These are phyloP conservation scores for Globisporangium irregulare DNA, from an alignment of 352 stramenopile genomes.

Conservation along the genomic window DNA sequence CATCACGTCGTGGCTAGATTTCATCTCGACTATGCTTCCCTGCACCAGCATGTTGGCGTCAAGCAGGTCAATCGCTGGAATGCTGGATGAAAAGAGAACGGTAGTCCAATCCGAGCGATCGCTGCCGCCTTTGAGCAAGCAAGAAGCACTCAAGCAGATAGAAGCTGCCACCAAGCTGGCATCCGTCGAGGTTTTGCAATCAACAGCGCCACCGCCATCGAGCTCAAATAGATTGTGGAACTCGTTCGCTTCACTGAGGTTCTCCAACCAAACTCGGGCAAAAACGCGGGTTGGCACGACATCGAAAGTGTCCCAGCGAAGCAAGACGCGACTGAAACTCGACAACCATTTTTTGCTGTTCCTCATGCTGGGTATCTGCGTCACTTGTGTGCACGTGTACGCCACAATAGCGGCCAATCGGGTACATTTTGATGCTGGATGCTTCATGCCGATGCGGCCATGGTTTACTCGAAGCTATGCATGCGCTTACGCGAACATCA, in stretches of 20 bases:
- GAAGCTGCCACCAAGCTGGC: background rate
- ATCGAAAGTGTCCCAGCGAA: background rate
- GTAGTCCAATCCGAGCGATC: background rate
- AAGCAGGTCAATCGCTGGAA: slow-evolving; percentile 3
- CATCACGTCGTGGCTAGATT: slow-evolving; percentile 8
- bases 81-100: slow-evolving; percentile 14
- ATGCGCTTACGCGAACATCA: slow-evolving; percentile 23
- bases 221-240: background rate
- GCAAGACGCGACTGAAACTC: background rate
- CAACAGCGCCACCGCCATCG: background rate
- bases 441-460: slow-evolving; percentile 14
- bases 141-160: background rate
- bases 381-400: slow-evolving; percentile 8
- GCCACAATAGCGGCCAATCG: background rate
- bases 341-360: slow-evolving; percentile 5
- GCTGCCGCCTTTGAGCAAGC: background rate
- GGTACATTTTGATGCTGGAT: background rate
- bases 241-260: background rate
- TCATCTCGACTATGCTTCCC: slow-evolving; percentile 10
- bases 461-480: slow-evolving; percentile 22
- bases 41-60: slow-evolving; percentile 14
- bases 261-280: background rate
- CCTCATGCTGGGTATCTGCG: slow-evolving; percentile 4
- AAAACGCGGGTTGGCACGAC: background rate
- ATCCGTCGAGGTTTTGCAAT: background rate